Conservation (phyloP, 352 stramenopile species). For the Ophiocytium majus region DNA sequence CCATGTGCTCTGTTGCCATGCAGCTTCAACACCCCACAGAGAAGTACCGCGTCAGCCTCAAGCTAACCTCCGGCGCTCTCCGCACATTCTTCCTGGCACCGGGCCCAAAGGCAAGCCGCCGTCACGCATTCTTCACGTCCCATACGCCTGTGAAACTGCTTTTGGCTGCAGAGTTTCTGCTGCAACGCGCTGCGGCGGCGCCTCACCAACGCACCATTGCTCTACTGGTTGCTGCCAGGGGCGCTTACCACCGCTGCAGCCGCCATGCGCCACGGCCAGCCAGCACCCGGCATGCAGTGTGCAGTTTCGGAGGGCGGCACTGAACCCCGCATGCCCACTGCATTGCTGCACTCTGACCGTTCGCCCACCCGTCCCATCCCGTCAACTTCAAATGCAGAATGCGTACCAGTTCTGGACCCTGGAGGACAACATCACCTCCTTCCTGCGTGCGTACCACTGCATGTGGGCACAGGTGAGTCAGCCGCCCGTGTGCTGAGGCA, state of each 20-base stretch:
- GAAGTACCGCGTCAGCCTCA: conserved; percentile 47
- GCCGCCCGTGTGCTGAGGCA: too few species aligned
- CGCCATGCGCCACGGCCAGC: too few species aligned
- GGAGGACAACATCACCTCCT: conserved; percentile 49
- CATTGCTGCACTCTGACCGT: too few species aligned
- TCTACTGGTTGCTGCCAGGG: neutral
- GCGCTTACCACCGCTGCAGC: too few species aligned
- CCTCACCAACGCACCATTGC: neutral
- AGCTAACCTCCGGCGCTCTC: conserved; percentile 45
- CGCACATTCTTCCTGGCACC: conserved; percentile 51
- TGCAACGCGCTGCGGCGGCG: neutral
- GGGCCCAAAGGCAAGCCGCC: conserved; percentile 27
- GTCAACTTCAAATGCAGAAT: too few species aligned
- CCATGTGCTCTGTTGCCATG: neutral
- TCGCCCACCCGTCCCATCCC: too few species aligned
- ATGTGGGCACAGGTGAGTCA: conserved; percentile 33
- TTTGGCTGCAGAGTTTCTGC: neutral
- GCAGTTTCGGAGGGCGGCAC: too few species aligned
- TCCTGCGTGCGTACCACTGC: conserved; percentile 46
- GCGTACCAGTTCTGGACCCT: conserved; percentile 49
- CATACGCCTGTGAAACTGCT: neutral
- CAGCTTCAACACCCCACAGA: conserved; percentile 31
- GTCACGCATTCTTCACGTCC: neutral
- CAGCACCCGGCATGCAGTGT: too few species aligned
- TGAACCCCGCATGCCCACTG: too few species aligned